A percentile compares a stretch with the other conserved stretches of the same genome.
phyloP scores from a whole-genome alignment of 805 yeast genomes.

The Metschnikowia santaceciliae region DNA sequence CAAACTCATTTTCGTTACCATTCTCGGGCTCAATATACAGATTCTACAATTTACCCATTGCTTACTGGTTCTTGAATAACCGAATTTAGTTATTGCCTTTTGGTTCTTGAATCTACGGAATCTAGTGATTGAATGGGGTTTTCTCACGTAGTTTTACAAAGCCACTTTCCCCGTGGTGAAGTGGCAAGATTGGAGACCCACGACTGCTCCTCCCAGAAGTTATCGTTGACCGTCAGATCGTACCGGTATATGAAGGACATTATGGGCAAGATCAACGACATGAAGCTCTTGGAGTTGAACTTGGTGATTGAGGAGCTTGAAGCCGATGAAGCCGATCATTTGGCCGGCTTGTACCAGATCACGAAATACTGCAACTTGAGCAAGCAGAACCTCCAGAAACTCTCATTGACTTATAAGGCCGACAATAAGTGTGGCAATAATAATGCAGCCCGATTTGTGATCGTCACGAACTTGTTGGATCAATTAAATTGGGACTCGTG shows the following conservation, averaged over 20 bases:
- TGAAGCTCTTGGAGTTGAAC: slow-evolving; percentile 11
- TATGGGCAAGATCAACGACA: slow-evolving; percentile 1
- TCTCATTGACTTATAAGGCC: slow-evolving; percentile 14
- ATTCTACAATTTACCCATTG: no score
- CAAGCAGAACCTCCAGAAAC: slow-evolving; percentile 3
- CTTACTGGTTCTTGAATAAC: no score
- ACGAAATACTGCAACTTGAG: slow-evolving; percentile 6
- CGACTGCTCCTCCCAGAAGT: background rate
- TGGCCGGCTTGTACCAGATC: slow-evolving; percentile 9
- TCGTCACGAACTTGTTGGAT: slow-evolving; percentile 9
- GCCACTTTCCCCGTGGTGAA: background rate
- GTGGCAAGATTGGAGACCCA: slow-evolving; percentile 3
- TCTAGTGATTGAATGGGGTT: slow-evolving; percentile 1
- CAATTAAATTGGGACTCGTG: slow-evolving; percentile 15
- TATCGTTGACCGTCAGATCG: slow-evolving; percentile 5
- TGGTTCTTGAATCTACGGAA: no score
- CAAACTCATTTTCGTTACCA: no score
- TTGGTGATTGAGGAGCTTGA: slow-evolving; percentile 8
- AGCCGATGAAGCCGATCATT: slow-evolving; percentile 3
- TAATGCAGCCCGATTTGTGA: slow-evolving; percentile 14
- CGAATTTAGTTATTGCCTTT: no score
- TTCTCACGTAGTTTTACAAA: slow-evolving; percentile 2
- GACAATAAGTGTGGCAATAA: slow-evolving; percentile 7
- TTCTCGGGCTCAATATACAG: no score
- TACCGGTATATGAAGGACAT: slow-evolving; percentile 2